Percentiles rank a stretch among this genome's conserved stretches.
Conservation (phyloP, 2,329 filamentous ascomycete species). For the Xylariaceae sp. region DNA sequence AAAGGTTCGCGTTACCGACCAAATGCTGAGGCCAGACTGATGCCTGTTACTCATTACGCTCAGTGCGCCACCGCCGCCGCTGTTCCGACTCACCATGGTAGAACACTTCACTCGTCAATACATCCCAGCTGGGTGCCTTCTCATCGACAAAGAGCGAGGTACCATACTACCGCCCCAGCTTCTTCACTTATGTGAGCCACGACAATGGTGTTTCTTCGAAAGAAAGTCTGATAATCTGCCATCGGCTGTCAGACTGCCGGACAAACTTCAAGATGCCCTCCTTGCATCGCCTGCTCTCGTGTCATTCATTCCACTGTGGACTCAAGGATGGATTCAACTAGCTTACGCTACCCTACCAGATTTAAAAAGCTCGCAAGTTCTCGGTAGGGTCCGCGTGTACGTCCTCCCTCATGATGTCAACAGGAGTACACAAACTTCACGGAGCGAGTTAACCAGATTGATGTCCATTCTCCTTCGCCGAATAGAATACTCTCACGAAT, state of each 20-base stretch:
- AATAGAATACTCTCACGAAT: conserved; percentile 61
- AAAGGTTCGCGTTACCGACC: background rate
- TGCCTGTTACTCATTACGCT: background rate
- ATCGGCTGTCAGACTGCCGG: conserved; percentile 16
- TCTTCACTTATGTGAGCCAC: conserved; percentile 21
- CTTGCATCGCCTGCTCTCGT: conserved; percentile 36
- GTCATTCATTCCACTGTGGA: conserved; percentile 43
- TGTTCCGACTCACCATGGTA: conserved; percentile 28
- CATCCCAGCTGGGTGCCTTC: conserved; percentile 52
- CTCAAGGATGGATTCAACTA: conserved; percentile 52
- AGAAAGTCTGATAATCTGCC: conserved; percentile 31
- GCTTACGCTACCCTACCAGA: conserved; percentile 43
- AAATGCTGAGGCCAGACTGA: background rate
- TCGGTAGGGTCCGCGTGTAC: conserved; percentile 60
- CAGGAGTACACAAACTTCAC: conserved; percentile 58
- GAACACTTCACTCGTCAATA: conserved; percentile 37
- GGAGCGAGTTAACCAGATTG: conserved; percentile 52
- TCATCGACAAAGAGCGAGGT: conserved; percentile 37
- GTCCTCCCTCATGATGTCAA: conserved; percentile 71
- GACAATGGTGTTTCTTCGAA: conserved; percentile 41
- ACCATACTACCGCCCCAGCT: conserved; percentile 17
- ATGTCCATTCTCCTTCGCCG: conserved; percentile 56
- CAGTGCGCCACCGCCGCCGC: background rate
- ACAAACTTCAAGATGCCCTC: conserved; percentile 39
- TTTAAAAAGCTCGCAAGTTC: conserved; percentile 16